These are phyloP conservation scores for Lentithecium fluviatile DNA, from an alignment of 495 filamentous ascomycete species.

Conservation along the genomic window DNA sequence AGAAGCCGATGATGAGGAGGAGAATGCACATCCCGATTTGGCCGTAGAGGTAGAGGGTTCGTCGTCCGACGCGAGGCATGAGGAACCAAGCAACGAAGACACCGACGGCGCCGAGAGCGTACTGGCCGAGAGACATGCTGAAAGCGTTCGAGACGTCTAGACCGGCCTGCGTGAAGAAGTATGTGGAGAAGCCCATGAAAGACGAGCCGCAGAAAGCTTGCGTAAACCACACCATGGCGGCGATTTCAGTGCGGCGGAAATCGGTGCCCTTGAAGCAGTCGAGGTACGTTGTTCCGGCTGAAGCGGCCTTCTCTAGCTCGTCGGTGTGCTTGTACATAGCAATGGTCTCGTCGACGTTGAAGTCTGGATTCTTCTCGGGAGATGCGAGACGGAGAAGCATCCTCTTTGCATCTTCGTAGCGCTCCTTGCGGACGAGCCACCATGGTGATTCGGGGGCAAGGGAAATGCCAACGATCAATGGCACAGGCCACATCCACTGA, in stretches of 20 bases:
- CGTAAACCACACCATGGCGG: constrained; percentile 77
- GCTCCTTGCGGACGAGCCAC: constrained; percentile 77
- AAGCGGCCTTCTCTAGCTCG: constrained; percentile 69
- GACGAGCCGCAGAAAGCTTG: constrained; percentile 76
- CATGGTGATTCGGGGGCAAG: constrained; percentile 77
- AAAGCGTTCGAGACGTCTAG: constrained; percentile 59
- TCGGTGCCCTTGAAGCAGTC: constrained; percentile 78
- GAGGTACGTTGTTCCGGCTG: constrained; percentile 63
- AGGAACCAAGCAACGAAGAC: constrained; percentile 73
- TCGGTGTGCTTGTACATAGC: constrained; percentile 85
- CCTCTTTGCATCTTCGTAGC: constrained; percentile 64
- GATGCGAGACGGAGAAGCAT: constrained; percentile 60
- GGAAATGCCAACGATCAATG: constrained; percentile 58
- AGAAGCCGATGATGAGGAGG: constrained; percentile 72
- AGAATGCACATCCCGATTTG: constrained; percentile 63
- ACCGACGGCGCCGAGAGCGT: constrained; percentile 71
- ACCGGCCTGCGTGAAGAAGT: constrained; percentile 75
- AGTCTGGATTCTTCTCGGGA: constrained; percentile 49
- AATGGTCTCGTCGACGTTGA: constrained; percentile 72
- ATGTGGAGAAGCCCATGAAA: constrained; percentile 64
- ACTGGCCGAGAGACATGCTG: constrained; percentile 70
- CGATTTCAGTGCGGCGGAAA: constrained; percentile 66
- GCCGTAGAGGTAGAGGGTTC: constrained; percentile 68
- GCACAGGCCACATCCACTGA: constrained; percentile 85
- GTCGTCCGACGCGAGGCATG: constrained; percentile 68